Base-by-base conservation (phyloP, 2,329 filamentous ascomycete genomes). In the Fusarium penzigii region DNA sequence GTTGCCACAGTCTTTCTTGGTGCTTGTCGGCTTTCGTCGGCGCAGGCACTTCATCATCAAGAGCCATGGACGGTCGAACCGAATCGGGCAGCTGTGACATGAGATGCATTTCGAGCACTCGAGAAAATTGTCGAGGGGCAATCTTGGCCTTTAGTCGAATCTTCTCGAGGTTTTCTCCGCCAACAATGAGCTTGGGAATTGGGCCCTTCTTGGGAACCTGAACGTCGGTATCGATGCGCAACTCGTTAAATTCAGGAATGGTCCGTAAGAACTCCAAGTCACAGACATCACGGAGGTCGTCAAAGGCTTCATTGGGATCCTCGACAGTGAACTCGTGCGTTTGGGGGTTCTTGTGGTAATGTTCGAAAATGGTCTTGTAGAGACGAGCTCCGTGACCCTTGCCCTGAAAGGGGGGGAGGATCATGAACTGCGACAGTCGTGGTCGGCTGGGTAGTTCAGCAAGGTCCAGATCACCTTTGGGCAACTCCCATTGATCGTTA, bases 391-490 rank as follows among this genome's bases (percentile, higher is more conserved):
- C 94, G 45, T 93, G 86, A 14, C 92, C 92, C 55, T 85, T 83
- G 55, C 83, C 81, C 68, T 97, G 92, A 70, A 91, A 96, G 6
- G 91, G 88, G 2, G 92, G 92, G 11, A 99, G 78, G 57, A 99
- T 87, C 55, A 99, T 68, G 71, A 97, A 97, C 70, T 99, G 94
- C 0, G 93, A 96, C 59, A 99, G 90, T 42, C 95, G 83, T 53
- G 90, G 85, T 39, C 93, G 86, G 63, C 87, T 88, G 12, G 90
- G 88, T 2, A 92, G 79, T 44, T 86, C 75, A 5, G 82, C 70
- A 58, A 87, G 76, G 43, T 78, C 72, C 43, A 81, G 70, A 32
- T 80, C 70, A 39, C 74, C 65, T 59, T 68, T 52, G 46, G 75
- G 70, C 52, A 82, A 65, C 67, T 78, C 76, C 72, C 76, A 78